Conservation (phyloP, 2,329 filamentous ascomycete genomes). For the Westerdykella aurantiaca region DNA sequence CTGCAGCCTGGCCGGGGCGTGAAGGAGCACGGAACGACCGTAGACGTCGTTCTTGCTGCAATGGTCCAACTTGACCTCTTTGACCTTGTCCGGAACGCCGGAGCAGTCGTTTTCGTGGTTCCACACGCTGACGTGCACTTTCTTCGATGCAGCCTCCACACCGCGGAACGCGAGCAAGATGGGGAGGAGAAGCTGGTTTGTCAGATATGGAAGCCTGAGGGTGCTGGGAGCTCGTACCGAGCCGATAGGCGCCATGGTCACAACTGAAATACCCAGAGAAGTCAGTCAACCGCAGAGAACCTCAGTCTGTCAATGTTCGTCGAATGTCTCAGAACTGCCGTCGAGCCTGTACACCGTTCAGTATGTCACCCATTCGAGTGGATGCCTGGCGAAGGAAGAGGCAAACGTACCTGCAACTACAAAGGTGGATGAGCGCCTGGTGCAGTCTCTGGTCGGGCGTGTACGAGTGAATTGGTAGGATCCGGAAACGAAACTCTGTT, state of each 20-base stretch:
- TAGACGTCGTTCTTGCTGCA: slow-evolving; percentile 11
- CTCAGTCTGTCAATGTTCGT: no score
- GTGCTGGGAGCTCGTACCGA: slow-evolving; percentile 2
- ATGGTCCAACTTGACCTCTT: slow-evolving; percentile 13
- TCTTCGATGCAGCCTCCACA: slow-evolving; percentile 13
- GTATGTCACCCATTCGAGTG: no score
- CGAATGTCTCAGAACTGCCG: no score
- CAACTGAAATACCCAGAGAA: neutral
- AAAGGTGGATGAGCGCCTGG: no score
- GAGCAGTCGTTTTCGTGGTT: slow-evolving; percentile 10
- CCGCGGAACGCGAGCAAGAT: slow-evolving; percentile 12
- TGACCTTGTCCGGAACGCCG: slow-evolving; percentile 8
- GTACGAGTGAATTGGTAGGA: no score
- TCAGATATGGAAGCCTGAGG: neutral
- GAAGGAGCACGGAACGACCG: slow-evolving; percentile 3
- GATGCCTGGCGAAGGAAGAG: no score
- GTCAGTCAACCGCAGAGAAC: no score
- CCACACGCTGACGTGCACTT: slow-evolving; percentile 14
- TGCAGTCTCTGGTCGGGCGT: no score
- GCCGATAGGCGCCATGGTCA: slow-evolving; percentile 6
- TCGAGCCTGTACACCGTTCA: no score
- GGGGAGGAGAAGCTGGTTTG: slow-evolving; percentile 6
- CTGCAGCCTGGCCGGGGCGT: slow-evolving; percentile 11
- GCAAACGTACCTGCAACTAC: no score
- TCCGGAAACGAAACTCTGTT: no score